These are phyloP conservation scores for Ceratobasidium sp. DNA, from an alignment of 1,284 basidiomycete species.

Conservation along the genomic window DNA sequence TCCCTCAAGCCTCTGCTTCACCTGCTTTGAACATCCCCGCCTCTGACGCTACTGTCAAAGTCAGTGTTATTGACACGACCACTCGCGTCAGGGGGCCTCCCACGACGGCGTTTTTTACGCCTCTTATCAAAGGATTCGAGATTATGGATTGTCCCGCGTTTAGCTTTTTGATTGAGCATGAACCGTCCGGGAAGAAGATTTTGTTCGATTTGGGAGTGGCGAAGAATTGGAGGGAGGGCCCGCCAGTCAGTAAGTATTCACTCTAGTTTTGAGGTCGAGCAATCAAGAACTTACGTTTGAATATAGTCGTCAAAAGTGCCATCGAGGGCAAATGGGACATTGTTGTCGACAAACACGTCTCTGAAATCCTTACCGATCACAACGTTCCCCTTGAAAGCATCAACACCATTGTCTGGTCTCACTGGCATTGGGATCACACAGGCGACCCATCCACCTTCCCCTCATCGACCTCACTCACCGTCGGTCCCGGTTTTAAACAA, in stretches of 20 bases:
- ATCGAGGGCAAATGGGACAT: conserved; percentile 1
- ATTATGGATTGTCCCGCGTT: conserved; percentile 11
- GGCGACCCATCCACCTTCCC: conserved; percentile 41
- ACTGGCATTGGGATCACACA: conserved; percentile 41
- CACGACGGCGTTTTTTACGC: background rate
- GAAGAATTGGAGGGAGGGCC: conserved; percentile 33
- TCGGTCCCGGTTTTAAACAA: conserved; percentile 36
- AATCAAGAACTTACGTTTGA: background rate
- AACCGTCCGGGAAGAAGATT: conserved; percentile 19
- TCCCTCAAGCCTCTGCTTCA: background rate
- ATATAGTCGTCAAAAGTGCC: conserved; percentile 4
- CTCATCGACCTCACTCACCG: conserved; percentile 23
- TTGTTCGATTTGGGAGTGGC: conserved; percentile 32
- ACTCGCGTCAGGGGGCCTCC: conserved; percentile 31
- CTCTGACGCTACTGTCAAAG: conserved; percentile 7
- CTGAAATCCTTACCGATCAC: conserved; percentile 26
- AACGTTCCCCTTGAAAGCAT: conserved; percentile 23
- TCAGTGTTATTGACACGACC: conserved; percentile 39
- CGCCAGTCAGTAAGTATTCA: conserved; percentile 4
- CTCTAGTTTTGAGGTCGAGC: background rate
- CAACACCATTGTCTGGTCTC: conserved; percentile 34
- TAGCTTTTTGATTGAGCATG: conserved; percentile 30
- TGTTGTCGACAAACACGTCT: conserved; percentile 13
- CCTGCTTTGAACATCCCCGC: conserved; percentile 11
- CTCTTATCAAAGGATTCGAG: conserved; percentile 8